Evolutionary conservation across 345 rosid species (phyloP).

Genomic region (Turnera subulata): DNA sequence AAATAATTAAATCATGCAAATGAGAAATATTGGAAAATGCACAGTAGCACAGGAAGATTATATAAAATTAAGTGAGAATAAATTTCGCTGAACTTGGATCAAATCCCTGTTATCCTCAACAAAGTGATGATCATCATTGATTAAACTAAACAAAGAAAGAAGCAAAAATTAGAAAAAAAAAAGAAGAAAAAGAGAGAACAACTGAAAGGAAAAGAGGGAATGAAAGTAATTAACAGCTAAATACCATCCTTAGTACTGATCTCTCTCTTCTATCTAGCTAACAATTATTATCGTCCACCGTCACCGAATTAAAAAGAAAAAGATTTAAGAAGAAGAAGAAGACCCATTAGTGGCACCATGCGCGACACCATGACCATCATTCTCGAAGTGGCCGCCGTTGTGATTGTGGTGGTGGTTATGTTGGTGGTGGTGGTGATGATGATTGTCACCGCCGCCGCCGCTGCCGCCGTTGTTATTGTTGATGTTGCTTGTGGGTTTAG

Average conservation of each 20-base stretch:
- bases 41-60: too few relatives aligned
- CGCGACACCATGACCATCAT: slow-evolving; percentile 8
- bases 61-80: slow-evolving; percentile 1
- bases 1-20: too few relatives aligned
- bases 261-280: slow-evolving; percentile 24
- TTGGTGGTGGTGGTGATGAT: background rate
- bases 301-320: background rate
- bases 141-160: slow-evolving; percentile 28
- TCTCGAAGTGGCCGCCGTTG: slow-evolving; percentile 13
- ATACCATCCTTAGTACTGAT: slow-evolving; percentile 13
- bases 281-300: slow-evolving; percentile 9
- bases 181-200: slow-evolving; percentile 11
- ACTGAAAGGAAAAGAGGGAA: slow-evolving; percentile 7
- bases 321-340: slow-evolving; percentile 31
- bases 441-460: slow-evolving; percentile 8
- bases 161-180: slow-evolving; percentile 12
- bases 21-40: too few relatives aligned
- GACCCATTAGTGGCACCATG: slow-evolving; percentile 23
- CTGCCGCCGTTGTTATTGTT: slow-evolving; percentile 6
- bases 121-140: slow-evolving; percentile 27
- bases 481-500: slow-evolving; percentile 3
- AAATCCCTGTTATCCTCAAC: slow-evolving; percentile 35
- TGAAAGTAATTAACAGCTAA: slow-evolving; percentile 8
- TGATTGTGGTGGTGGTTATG: background rate
- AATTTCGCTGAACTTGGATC: slow-evolving; percentile 17